phyloP scores from a whole-genome alignment of 2,329 filamentous ascomycete genomes.

The Kalmusia sp. region DNA sequence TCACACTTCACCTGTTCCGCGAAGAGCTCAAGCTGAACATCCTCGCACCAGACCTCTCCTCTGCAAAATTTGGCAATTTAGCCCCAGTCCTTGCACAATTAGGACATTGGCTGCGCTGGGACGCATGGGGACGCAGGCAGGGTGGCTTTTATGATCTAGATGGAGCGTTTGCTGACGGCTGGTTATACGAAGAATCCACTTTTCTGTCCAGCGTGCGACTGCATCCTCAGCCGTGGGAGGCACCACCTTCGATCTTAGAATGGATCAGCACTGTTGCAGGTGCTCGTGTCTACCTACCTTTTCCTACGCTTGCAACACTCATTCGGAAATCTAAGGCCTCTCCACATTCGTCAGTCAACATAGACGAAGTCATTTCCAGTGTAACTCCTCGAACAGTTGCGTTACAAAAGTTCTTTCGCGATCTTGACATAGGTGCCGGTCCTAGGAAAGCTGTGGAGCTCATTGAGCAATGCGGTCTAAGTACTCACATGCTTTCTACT shows the following conservation, averaged over 20 bases:
- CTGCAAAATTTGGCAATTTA: conserved; percentile 59
- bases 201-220: conserved; percentile 32
- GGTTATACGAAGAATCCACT: conserved; percentile 63
- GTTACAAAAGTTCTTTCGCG: conserved; percentile 71
- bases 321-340: conserved; percentile 46
- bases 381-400: conserved; percentile 66
- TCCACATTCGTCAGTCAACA: conserved; percentile 45
- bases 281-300: conserved; percentile 37
- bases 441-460: conserved; percentile 72
- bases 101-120: conserved; percentile 80
- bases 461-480: conserved; percentile 75
- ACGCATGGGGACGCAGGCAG: conserved; percentile 62
- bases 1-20: conserved; percentile 81
- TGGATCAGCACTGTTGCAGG: conserved; percentile 51
- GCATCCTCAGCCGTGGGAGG: conserved; percentile 43
- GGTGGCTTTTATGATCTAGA: conserved; percentile 68
- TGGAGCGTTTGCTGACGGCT: conserved; percentile 60
- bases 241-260: conserved; percentile 66
- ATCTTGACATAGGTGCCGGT: conserved; percentile 48
- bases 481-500: conserved; percentile 73
- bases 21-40: conserved; percentile 88
- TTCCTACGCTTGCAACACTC: conserved; percentile 47
- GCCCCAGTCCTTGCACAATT: conserved; percentile 82
- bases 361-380: conserved; percentile 41
- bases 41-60: conserved; percentile 57